phyloP scores from a whole-genome alignment of 192 early-diverging fungal species.

The Backusella tarrabulga region DNA sequence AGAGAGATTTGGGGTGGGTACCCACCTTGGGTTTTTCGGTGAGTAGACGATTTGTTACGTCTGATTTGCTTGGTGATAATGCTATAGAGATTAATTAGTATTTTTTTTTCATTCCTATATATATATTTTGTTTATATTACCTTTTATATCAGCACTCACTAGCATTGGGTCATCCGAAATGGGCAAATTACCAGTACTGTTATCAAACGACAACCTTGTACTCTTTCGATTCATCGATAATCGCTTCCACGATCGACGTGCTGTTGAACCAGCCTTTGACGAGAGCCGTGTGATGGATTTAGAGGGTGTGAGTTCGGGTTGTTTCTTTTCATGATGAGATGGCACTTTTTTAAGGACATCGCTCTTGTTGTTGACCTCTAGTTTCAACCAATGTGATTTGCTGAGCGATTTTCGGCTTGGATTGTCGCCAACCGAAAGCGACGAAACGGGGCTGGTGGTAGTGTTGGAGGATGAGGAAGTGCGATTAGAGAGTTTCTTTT shows the following conservation, averaged over 20 bases:
- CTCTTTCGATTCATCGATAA: conserved; percentile 10
- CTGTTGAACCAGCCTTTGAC: background rate
- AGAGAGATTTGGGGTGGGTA: conserved; percentile 12
- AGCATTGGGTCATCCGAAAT: conserved; percentile 4
- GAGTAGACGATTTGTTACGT: background rate
- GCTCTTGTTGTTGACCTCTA: background rate
- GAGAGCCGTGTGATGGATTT: background rate
- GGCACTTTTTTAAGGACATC: background rate
- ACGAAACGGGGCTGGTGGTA: background rate
- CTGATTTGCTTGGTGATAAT: conserved; percentile 5
- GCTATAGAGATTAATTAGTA: background rate
- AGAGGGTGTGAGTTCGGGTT: background rate
- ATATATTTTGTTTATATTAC: background rate
- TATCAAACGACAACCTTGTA: background rate
- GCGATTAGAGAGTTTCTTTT: background rate
- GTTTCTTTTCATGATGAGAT: background rate
- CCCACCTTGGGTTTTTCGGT: background rate
- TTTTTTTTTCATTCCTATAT: background rate
- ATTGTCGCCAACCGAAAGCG: background rate
- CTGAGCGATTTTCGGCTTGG: background rate
- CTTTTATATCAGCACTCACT: background rate
- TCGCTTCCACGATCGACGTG: conserved; percentile 1
- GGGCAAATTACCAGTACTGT: background rate
- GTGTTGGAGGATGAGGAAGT: background rate
- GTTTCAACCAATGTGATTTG: background rate